Evolutionary conservation across 495 filamentous ascomycete genomes (phyloP).

Genomic region (Pyrenopolyporus hunteri): DNA sequence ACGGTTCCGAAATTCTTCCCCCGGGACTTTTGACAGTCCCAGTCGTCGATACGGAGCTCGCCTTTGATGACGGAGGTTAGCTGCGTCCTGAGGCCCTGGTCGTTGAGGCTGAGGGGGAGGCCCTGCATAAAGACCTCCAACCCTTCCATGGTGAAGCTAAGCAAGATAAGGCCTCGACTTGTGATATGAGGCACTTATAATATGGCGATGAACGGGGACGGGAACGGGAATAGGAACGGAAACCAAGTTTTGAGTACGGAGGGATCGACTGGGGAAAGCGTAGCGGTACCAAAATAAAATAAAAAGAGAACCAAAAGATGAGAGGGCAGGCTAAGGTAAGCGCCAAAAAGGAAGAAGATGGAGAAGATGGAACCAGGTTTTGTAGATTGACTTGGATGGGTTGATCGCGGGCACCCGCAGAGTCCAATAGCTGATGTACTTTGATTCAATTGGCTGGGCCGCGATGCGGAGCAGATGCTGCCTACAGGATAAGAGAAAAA

Average conservation of each 20-base stretch:
- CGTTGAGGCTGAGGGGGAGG: conserved; percentile 46
- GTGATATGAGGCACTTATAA: too few species aligned
- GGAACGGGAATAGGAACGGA: background rate
- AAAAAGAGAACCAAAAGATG: background rate
- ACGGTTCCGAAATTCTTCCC: conserved; percentile 39
- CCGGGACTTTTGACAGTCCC: conserved; percentile 43
- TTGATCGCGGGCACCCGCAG: background rate
- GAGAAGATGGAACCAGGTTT: background rate
- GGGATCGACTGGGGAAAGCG: background rate
- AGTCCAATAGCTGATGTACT: background rate
- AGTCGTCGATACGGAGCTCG: conserved; percentile 45
- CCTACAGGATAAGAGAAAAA: background rate
- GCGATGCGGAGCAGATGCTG: background rate
- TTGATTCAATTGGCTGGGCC: background rate
- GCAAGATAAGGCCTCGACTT: background rate
- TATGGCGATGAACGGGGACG: too few species aligned
- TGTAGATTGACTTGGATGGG: background rate
- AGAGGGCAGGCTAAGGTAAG: too few species aligned
- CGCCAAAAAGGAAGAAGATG: background rate
- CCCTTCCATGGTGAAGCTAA: conserved; percentile 15
- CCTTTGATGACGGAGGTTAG: conserved; percentile 43
- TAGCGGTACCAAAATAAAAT: background rate
- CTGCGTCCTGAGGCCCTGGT: conserved; percentile 40
- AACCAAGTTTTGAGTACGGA: background rate
- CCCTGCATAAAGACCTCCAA: conserved; percentile 52